Conservation (phyloP, 805 yeast genomes). For the Zygotorulaspora chibaensis region DNA sequence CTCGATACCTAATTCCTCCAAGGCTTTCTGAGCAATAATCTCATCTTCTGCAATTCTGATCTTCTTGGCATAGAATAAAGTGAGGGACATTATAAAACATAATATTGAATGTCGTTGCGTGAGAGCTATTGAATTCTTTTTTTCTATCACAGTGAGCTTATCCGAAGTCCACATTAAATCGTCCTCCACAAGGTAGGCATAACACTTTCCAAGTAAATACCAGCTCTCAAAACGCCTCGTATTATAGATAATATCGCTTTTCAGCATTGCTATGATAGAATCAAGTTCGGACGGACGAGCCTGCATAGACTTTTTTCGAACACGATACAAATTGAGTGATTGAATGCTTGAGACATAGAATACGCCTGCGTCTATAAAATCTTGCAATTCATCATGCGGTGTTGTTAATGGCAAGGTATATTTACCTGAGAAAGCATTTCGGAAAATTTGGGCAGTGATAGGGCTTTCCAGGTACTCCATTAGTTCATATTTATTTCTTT, state of each 20-base stretch:
- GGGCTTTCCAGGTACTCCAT: slow-evolving; percentile 46
- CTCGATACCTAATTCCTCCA: slow-evolving; percentile 27
- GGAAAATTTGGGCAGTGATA: slow-evolving; percentile 43
- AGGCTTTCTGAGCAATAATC: slow-evolving; percentile 14
- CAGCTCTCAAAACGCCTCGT: slow-evolving; percentile 76
- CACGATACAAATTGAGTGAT: slow-evolving; percentile 37
- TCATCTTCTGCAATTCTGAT: slow-evolving; percentile 14
- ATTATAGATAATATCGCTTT: slow-evolving; percentile 62
- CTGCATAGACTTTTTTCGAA: slow-evolving; percentile 71
- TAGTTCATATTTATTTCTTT: slow-evolving; percentile 44
- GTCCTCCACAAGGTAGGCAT: slow-evolving; percentile 75
- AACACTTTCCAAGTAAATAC: slow-evolving; percentile 78
- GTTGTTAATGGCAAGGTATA: slow-evolving; percentile 28
- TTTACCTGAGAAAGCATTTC: slow-evolving; percentile 51
- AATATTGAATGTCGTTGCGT: slow-evolving; percentile 66
- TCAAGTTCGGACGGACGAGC: slow-evolving; percentile 80
- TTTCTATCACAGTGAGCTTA: slow-evolving; percentile 59
- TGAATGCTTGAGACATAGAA: slow-evolving; percentile 40
- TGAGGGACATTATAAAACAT: slow-evolving; percentile 65
- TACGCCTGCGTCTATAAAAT: slow-evolving; percentile 59
- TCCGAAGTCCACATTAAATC: slow-evolving; percentile 92
- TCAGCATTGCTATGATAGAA: slow-evolving; percentile 60
- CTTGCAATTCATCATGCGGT: slow-evolving; percentile 40
- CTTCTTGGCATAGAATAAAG: slow-evolving; percentile 5
- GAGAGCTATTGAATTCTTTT: slow-evolving; percentile 55